These are phyloP conservation scores for Apiotrichum domesticum DNA, from an alignment of 1,284 basidiomycete genomes.

Conservation along the genomic window DNA sequence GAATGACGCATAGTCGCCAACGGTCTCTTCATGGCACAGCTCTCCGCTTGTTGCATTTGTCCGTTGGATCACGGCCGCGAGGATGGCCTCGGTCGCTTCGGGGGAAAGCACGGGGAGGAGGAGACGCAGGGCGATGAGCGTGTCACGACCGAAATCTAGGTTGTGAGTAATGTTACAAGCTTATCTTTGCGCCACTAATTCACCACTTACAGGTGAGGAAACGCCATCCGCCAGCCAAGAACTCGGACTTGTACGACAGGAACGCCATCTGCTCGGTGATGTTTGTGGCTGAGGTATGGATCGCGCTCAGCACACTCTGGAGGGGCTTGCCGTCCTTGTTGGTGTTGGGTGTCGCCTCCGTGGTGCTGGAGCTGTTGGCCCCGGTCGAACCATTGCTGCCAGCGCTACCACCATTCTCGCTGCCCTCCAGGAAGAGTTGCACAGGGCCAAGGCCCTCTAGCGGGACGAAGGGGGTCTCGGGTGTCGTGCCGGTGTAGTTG, in stretches of 20 bases:
- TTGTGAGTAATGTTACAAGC: neutral
- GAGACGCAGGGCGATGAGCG: constrained; percentile 48
- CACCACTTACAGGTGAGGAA: constrained; percentile 45
- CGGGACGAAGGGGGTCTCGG: constrained; percentile 21
- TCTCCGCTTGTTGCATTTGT: constrained; percentile 45
- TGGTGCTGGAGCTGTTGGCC: neutral
- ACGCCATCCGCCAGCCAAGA: constrained; percentile 51
- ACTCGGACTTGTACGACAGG: constrained; percentile 45
- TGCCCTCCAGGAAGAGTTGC: constrained; percentile 36
- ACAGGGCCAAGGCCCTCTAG: constrained; percentile 39
- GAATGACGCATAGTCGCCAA: constrained; percentile 33
- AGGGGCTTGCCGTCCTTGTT: constrained; percentile 16
- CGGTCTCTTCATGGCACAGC: constrained; percentile 51
- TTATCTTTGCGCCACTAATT: neutral
- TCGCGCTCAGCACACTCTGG: constrained; percentile 31
- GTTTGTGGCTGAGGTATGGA: constrained; percentile 31
- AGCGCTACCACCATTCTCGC: neutral
- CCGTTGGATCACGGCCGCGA: constrained; percentile 50
- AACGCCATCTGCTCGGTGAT: constrained; percentile 45
- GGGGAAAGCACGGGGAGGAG: constrained; percentile 48
- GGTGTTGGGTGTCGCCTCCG: neutral
- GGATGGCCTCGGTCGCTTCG: constrained; percentile 47
- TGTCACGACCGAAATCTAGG: constrained; percentile 49
- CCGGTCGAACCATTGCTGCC: neutral
- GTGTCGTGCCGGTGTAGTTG: constrained; percentile 44